Percentiles rank a stretch among this genome's conserved stretches.
Conservation (phyloP, 225 moss, liverwort and hornwort genomes). For the Straminergon stramineum region DNA sequence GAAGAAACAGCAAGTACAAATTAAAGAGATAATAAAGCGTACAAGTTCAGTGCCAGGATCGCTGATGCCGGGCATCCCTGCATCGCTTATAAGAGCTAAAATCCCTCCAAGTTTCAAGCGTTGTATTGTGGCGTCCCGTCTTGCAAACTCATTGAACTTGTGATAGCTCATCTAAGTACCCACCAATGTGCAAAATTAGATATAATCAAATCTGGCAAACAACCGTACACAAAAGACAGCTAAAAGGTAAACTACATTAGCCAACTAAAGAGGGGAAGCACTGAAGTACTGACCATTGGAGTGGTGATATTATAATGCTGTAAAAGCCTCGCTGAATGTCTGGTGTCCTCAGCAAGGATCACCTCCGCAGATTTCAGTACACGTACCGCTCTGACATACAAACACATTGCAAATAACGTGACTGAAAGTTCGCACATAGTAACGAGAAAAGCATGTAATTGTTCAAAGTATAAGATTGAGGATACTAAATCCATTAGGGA, state of each 20-base stretch:
- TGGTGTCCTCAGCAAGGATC: conserved; percentile 90
- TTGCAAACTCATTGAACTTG: conserved; percentile 84
- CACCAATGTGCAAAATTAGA: neutral
- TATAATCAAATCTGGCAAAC: neutral
- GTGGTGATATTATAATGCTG: conserved; percentile 73
- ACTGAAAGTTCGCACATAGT: neutral
- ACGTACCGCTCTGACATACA: conserved; percentile 67
- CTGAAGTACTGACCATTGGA: conserved; percentile 49
- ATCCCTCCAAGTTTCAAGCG: conserved; percentile 75
- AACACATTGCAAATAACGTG: neutral
- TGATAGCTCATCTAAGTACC: conserved; percentile 86
- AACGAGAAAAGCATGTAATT: neutral
- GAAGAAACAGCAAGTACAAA: neutral
- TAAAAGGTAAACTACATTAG: neutral
- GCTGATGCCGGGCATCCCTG: conserved; percentile 97
- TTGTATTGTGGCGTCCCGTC: conserved; percentile 48
- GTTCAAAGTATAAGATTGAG: neutral
- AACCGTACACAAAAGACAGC: neutral
- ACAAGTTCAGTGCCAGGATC: conserved; percentile 97
- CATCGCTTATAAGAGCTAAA: conserved; percentile 89
- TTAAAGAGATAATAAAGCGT: neutral
- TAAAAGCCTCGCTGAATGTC: conserved; percentile 81
- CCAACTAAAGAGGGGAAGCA: neutral
- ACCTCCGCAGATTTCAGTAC: conserved; percentile 70
- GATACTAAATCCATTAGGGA: neutral